Base-by-base conservation (phyloP, 2,329 filamentous ascomycete species). In the Talaromyces verruculosus region DNA sequence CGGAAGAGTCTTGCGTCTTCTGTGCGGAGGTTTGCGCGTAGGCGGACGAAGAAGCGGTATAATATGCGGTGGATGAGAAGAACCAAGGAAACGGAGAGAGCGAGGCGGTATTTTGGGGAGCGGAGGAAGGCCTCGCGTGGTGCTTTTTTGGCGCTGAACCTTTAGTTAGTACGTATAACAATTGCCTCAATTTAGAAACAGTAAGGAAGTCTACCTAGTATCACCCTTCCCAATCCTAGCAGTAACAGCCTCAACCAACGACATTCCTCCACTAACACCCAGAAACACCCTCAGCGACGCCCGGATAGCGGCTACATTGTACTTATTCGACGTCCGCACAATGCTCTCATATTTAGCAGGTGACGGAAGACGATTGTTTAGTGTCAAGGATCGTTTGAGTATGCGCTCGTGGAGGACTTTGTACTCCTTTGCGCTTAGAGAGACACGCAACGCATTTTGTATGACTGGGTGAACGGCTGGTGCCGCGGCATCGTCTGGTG, bases 11-110 rank as follows among this genome's bases (percentile, higher is more conserved):
- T 85, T 1, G 93, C 92, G 65, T 91, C 87, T n/a, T 91, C 86
- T 41, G 90, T 89, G 49, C 96, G 87, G 3, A 99, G 84, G 69
- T 92, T 92, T 1, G 86, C 84, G 58, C 94, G 89, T 51, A 98
- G 82, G 33, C 92, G 87, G 30, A 87, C 86, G 72, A 98, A 91
- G 83, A 98, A 97, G 67, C 94, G 91, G 80, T 94, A 92, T 30
- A 98, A 87, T 0, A 97, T 84, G 35, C 95, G 88, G 77, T 99
- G 95, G 68, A 96, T 87, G 51, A 98, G 87, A 22, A 98, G 85
- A 69, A 97, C 92, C 2, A 91, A 86, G 17, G 93, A 93, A 15
- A 97, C 84, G 0, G 92, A 95, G 8, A 93, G 82, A 0, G 93
- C 94, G 10, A 97, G 84, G 64, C 93, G 87, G 61, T 95, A 82